Conservation (phyloP, 306 rosid species). For the Glycine tomentella region DNA sequence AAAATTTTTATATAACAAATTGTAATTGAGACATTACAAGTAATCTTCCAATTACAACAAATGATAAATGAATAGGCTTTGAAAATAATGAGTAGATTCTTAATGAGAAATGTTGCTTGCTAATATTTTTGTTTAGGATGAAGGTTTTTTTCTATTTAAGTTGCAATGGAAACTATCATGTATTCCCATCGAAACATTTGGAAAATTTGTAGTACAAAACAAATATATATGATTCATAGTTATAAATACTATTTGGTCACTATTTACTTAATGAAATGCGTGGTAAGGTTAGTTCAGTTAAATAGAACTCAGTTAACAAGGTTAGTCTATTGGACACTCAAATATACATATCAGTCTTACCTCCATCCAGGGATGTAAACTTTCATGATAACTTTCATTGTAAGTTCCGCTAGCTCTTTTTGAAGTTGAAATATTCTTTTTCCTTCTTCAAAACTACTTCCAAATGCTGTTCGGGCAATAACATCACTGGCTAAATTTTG, state of each 20-base stretch:
- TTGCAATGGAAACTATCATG: neutral
- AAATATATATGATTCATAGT: neutral
- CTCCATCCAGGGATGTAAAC: conserved; percentile 20
- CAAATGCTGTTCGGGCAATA: neutral
- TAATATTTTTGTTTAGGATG: neutral
- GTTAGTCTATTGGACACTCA: neutral
- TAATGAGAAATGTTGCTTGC: no score
- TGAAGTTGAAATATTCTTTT: conserved; percentile 2
- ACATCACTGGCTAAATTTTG: conserved; percentile 4
- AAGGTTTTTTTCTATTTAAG: neutral
- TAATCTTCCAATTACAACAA: no score
- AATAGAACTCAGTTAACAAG: neutral
- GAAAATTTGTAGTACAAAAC: neutral
- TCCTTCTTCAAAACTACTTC: conserved; percentile 4
- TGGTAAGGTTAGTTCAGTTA: neutral
- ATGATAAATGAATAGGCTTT: no score
- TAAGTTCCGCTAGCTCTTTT: neutral
- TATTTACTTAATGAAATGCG: neutral
- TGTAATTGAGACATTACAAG: neutral
- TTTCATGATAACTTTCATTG: neutral
- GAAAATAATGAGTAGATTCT: no score
- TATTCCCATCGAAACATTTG: neutral
- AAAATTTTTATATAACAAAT: neutral
- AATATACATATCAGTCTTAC: neutral
- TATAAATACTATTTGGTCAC: neutral